Base-by-base conservation (phyloP, 2,329 filamentous ascomycete genomes). In the Malbranchea zuffiana region DNA sequence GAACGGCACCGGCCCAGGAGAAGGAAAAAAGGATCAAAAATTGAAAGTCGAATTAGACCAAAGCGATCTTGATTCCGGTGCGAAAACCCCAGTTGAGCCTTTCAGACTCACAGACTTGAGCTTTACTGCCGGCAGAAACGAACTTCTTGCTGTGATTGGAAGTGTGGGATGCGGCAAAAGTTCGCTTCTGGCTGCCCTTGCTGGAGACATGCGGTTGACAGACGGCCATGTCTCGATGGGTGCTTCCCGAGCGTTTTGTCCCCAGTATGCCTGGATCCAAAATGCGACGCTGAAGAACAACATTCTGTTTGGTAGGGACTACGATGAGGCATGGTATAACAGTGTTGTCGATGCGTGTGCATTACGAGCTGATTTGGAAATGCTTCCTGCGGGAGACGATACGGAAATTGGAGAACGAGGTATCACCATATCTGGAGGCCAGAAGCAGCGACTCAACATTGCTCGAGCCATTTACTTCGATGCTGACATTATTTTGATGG, bases 201-300 rank as follows among this genome's bases (percentile, higher is more conserved):
- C 87, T 1, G 88, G 90, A 16, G 88, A 96, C 46, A 96, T 96
- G 88, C 77, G 86, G 29, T 81, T 80, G 56, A 92, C 82, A 0
- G 65, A 62, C 3, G 86, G 86, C 7, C 71, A 80, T 24, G 72
- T 92, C 4, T 71, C 75, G 0, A 72, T 90, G 48, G 83, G 87
- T 26, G 84, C 84, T 0, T 79, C 77, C 3, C 71, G 87, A 44
- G 84, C 88, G 0, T 95, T 94, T 51, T 96, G 90, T 47, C 88
- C 88, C 0, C 88, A 98, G 55, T 94, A 94, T 53, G 84, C 90
- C 0, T 98, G 90, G 90, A 94, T 98, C 32, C 88, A 96, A 54
- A 96, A 96, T 52, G 72, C 85, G 0, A 83, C 80, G 1, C 73
- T 96, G 3, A 78, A 76, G 44, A 76, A 94, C 21, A 98, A 98